These are phyloP conservation scores for Dictyostelium citrinum DNA, from an alignment of 78 protist species.

Conservation along the genomic window DNA sequence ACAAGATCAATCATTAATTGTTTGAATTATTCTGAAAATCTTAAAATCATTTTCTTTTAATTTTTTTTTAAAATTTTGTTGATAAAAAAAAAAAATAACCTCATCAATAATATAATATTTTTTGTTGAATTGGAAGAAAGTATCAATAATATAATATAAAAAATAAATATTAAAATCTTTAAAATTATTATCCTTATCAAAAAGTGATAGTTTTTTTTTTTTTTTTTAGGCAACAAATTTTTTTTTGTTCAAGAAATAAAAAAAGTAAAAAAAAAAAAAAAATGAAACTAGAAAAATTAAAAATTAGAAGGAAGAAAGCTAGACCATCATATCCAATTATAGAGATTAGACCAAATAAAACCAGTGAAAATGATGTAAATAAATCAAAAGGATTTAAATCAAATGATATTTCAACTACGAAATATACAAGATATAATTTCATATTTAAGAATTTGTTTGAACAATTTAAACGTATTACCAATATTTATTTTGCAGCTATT, in stretches of 20 bases:
- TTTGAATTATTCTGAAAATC: background rate
- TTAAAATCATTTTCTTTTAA: background rate
- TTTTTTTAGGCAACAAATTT: too few species aligned
- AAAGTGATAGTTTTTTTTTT: background rate
- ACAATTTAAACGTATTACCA: slow-evolving; percentile 78
- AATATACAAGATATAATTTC: slow-evolving; percentile 44
- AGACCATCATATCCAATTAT: slow-evolving; percentile 44
- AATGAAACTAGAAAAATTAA: background rate
- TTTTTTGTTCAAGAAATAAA: background rate
- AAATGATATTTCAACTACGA: slow-evolving; percentile 30
- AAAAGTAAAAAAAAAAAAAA: background rate
- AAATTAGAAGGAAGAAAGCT: slow-evolving; percentile 23
- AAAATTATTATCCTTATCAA: background rate
- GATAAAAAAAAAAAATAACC: too few species aligned
- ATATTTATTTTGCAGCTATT: slow-evolving; percentile 86
- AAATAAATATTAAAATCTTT: background rate
- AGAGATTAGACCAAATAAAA: background rate
- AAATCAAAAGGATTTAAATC: background rate
- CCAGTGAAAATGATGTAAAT: background rate
- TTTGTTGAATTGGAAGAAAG: too few species aligned
- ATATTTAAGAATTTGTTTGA: slow-evolving; percentile 76
- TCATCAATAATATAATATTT: too few species aligned
- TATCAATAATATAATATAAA: too few species aligned
- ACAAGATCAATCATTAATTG: background rate
- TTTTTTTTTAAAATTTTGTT: too few species aligned